A percentile compares a stretch with the other conserved stretches of the same genome.
Conservation (phyloP, 768 basidiomycete species). For the Amanita muscaria region DNA sequence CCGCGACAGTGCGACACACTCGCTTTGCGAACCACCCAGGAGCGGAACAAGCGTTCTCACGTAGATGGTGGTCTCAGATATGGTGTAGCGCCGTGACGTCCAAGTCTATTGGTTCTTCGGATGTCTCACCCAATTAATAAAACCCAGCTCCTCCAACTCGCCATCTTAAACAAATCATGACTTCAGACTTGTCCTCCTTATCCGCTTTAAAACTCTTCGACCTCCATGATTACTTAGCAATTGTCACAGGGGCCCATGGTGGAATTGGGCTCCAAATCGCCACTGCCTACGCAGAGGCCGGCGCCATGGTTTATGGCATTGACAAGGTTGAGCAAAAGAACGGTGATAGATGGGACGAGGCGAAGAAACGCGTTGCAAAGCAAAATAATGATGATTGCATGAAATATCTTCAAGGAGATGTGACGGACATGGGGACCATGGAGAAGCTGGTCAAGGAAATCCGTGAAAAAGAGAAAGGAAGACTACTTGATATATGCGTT, state of each 20-base stretch:
- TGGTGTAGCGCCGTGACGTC: no score
- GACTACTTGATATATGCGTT: constrained; percentile 56
- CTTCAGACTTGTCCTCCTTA: no score
- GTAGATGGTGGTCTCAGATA: no score
- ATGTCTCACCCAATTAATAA: no score
- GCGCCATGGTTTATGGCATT: constrained; percentile 43
- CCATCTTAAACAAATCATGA: no score
- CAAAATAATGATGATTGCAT: constrained; percentile 17
- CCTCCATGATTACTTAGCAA: constrained; percentile 34
- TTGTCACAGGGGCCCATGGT: constrained; percentile 46
- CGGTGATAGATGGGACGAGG: constrained; percentile 38
- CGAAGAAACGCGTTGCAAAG: constrained; percentile 34
- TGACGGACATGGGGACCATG: constrained; percentile 41
- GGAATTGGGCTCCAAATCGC: constrained; percentile 48
- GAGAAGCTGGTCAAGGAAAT: constrained; percentile 45
- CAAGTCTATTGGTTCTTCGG: no score
- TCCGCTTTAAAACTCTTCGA: constrained; percentile 22
- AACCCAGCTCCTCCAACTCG: no score
- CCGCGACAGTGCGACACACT: no score
- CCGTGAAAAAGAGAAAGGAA: constrained; percentile 46
- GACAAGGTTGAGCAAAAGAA: constrained; percentile 46
- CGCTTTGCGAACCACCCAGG: no score
- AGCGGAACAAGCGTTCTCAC: no score
- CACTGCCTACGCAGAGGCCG: constrained; percentile 20
- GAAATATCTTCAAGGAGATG: constrained; percentile 48